These are phyloP conservation scores for Fusarium sp. DNA, from an alignment of 2,329 filamentous ascomycete genomes.

Conservation along the genomic window DNA sequence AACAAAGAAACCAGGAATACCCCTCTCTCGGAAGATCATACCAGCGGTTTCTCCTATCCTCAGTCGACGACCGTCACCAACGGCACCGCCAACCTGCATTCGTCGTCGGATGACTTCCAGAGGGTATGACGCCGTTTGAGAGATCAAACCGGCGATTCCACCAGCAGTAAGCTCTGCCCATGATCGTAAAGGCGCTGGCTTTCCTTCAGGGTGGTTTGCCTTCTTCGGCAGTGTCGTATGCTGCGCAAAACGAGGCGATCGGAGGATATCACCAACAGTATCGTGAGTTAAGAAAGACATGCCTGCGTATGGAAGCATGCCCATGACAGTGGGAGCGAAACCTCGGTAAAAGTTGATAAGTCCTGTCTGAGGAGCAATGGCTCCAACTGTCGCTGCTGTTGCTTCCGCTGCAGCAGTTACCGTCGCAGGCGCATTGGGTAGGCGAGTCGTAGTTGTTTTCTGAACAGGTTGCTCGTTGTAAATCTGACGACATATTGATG, in stretches of 20 bases:
- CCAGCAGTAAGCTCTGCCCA: slow-evolving; percentile 90
- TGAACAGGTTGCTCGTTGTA: slow-evolving; percentile 76
- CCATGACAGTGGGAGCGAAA: slow-evolving; percentile 87
- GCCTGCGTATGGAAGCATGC: slow-evolving; percentile 97
- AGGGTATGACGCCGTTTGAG: slow-evolving; percentile 92
- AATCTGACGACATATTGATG: slow-evolving; percentile 84
- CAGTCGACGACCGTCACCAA: slow-evolving; percentile 86
- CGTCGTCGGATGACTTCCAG: slow-evolving; percentile 89
- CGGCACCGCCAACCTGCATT: slow-evolving; percentile 96
- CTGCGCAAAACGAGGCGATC: slow-evolving; percentile 70
- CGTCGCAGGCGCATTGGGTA: slow-evolving; percentile 41
- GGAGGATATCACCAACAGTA: slow-evolving; percentile 84
- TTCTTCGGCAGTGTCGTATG: slow-evolving; percentile 80
- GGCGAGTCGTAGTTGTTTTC: slow-evolving; percentile 43
- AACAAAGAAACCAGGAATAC: slow-evolving; percentile 86
- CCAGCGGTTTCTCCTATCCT: slow-evolving; percentile 80
- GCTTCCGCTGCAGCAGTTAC: slow-evolving; percentile 53
- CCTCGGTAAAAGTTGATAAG: slow-evolving; percentile 94
- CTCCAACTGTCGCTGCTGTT: slow-evolving; percentile 52
- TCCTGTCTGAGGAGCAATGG: slow-evolving; percentile 69
- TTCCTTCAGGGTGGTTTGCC: slow-evolving; percentile 61
- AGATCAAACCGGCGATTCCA: slow-evolving; percentile 85
- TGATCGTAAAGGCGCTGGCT: slow-evolving; percentile 77
- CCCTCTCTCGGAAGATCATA: slow-evolving; percentile 79
- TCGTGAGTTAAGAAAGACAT: slow-evolving; percentile 97